Conservation (phyloP, 108 stramenopile genomes). For the Cyclostephanos tholiformis region DNA sequence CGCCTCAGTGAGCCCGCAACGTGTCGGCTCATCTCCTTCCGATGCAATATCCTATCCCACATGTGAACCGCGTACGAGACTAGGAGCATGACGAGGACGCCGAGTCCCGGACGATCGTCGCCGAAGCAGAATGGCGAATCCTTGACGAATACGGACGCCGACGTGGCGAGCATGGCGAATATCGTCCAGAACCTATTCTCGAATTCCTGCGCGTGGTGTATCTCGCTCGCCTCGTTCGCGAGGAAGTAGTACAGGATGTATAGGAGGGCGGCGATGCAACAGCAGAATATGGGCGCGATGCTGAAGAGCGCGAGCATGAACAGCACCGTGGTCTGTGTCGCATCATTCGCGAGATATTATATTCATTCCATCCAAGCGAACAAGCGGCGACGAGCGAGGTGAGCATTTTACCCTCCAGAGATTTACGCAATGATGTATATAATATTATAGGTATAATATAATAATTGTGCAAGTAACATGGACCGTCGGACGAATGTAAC, state of each 20-base stretch:
- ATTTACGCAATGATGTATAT: slow-evolving; percentile 2
- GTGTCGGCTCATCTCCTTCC: slow-evolving; percentile 63
- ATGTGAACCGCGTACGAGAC: slow-evolving; percentile 83
- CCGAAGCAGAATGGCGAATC: slow-evolving; percentile 86
- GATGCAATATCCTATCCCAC: slow-evolving; percentile 86
- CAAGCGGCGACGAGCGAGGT: neutral
- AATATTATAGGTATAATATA: neutral
- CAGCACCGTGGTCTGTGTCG: slow-evolving; percentile 54
- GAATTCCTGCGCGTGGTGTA: slow-evolving; percentile 90
- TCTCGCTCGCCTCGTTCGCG: slow-evolving; percentile 76
- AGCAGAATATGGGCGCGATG: slow-evolving; percentile 78
- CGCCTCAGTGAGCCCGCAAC: slow-evolving; percentile 51
- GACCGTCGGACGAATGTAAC: slow-evolving; percentile 1
- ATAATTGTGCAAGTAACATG: neutral
- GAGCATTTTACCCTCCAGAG: neutral
- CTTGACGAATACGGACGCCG: slow-evolving; percentile 79
- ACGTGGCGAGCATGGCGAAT: slow-evolving; percentile 75
- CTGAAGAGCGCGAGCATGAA: slow-evolving; percentile 80
- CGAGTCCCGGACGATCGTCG: slow-evolving; percentile 57
- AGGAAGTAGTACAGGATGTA: slow-evolving; percentile 85
- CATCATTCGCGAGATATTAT: no score
- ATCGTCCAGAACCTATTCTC: slow-evolving; percentile 96
- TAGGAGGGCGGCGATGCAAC: slow-evolving; percentile 68
- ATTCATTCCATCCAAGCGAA: neutral
- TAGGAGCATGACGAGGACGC: slow-evolving; percentile 65